phyloP scores from a whole-genome alignment of 2,329 filamentous ascomycete species.

The Arthroderma uncinatum region DNA sequence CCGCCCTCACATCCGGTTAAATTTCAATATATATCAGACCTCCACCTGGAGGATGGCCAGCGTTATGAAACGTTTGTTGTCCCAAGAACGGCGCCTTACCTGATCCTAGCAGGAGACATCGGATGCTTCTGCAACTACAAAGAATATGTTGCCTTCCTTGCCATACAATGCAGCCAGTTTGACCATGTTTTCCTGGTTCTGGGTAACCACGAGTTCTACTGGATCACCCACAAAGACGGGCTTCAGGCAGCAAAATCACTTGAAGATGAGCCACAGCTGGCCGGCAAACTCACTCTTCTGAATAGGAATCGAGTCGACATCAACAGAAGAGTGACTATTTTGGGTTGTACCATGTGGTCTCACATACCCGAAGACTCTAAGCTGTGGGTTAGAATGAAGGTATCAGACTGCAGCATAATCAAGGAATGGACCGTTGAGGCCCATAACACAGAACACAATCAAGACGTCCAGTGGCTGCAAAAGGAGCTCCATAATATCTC shows the following conservation, averaged over 20 bases:
- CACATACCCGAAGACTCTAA: conserved; percentile 31
- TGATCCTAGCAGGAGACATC: conserved; percentile 26
- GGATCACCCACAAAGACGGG: conserved; percentile 22
- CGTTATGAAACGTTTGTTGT: conserved; percentile 19
- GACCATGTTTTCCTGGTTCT: conserved; percentile 17
- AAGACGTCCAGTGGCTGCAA: conserved; percentile 42
- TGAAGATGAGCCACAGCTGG: conserved; percentile 13
- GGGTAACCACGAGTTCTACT: conserved; percentile 22
- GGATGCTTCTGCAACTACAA: conserved; percentile 17
- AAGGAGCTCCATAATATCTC: conserved; percentile 22
- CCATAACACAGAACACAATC: conserved; percentile 39
- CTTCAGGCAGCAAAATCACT: conserved; percentile 12
- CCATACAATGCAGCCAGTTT: conserved; percentile 19
- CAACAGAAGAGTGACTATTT: conserved; percentile 29
- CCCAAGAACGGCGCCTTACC: conserved; percentile 15
- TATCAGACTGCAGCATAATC: conserved; percentile 46
- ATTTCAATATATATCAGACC: conserved; percentile 20
- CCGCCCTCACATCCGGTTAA: neutral
- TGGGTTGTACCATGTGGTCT: conserved; percentile 49
- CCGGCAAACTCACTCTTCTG: conserved; percentile 14
- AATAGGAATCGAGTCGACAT: conserved; percentile 12
- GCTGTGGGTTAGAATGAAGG: conserved; percentile 30
- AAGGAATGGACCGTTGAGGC: conserved; percentile 37
- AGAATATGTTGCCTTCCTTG: conserved; percentile 19
- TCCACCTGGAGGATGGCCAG: conserved; percentile 17